These are phyloP conservation scores for Lycium barbarum DNA, from an alignment of 257 asterid species.

Conservation along the genomic window DNA sequence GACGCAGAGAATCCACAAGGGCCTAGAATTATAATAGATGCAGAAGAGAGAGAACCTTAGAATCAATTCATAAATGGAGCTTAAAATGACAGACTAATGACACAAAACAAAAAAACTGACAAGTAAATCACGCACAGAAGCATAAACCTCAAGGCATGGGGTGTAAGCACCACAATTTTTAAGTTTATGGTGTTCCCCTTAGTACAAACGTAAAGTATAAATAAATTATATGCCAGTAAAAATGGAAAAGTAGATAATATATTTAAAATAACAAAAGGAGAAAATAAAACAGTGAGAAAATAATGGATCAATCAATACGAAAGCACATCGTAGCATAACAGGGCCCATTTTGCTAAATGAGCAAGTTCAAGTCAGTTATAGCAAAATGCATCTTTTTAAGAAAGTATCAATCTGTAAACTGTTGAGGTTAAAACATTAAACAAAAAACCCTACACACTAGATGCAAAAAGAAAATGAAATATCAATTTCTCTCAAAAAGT, in stretches of 20 bases:
- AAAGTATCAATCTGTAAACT: neutral
- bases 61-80: neutral
- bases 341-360: neutral
- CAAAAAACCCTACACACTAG: neutral
- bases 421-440: slow-evolving; percentile 8
- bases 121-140: neutral
- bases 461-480: neutral
- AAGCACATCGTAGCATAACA: neutral
- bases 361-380: slow-evolving; percentile 7
- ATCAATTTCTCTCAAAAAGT: neutral
- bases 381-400: slow-evolving; percentile 13
- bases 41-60: slow-evolving; percentile 18
- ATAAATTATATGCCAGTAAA: neutral
- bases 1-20: slow-evolving; percentile 66
- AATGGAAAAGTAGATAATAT: slow-evolving; percentile 1
- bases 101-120: neutral
- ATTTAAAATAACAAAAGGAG: neutral
- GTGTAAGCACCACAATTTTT: slow-evolving; percentile 1
- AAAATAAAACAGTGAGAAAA: neutral
- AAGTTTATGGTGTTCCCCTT: neutral
- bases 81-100: neutral
- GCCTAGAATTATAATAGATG: slow-evolving; percentile 46
- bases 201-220: neutral
- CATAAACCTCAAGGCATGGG: neutral
- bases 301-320: neutral